Evolutionary conservation across 2,329 filamentous ascomycete species (phyloP).

Genomic region (Annulohypoxylon truncatum): DNA sequence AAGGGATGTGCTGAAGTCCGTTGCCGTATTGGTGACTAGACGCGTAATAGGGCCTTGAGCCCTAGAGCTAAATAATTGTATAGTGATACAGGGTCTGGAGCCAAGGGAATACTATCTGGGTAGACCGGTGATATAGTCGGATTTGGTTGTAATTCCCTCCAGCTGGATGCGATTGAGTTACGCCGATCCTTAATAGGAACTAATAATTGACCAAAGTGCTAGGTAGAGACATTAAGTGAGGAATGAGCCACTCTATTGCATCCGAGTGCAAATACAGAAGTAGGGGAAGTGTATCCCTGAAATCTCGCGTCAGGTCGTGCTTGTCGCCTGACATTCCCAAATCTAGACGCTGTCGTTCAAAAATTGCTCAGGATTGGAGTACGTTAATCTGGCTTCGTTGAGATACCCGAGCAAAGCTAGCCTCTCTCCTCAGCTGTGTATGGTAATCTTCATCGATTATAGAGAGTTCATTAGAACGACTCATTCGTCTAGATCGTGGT

Average conservation of each 20-base stretch:
- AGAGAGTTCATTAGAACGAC: slow-evolving; percentile 1
- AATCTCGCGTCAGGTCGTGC: neutral
- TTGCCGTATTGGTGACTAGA: neutral
- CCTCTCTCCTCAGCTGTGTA: slow-evolving; percentile 1
- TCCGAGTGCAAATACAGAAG: neutral
- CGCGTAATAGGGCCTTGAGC: neutral
- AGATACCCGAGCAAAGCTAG: neutral
- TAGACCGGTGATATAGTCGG: neutral
- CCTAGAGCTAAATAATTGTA: neutral
- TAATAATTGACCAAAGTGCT: neutral
- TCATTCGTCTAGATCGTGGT: neutral
- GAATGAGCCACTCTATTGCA: neutral
- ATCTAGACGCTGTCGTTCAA: neutral
- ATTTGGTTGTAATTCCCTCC: neutral
- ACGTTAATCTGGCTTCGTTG: neutral
- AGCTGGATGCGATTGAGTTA: neutral
- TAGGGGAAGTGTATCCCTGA: neutral
- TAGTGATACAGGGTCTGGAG: neutral
- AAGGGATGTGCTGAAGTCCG: neutral
- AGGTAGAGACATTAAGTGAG: neutral
- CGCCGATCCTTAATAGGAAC: neutral
- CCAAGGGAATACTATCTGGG: neutral
- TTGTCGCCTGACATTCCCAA: neutral
- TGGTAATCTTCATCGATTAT: slow-evolving; percentile 19
- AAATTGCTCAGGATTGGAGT: neutral